A percentile compares a stretch with the other conserved stretches of the same genome.
Evolutionary conservation across 352 stramenopile species (phyloP).

Genomic region (Phytophthora ohioensis): DNA sequence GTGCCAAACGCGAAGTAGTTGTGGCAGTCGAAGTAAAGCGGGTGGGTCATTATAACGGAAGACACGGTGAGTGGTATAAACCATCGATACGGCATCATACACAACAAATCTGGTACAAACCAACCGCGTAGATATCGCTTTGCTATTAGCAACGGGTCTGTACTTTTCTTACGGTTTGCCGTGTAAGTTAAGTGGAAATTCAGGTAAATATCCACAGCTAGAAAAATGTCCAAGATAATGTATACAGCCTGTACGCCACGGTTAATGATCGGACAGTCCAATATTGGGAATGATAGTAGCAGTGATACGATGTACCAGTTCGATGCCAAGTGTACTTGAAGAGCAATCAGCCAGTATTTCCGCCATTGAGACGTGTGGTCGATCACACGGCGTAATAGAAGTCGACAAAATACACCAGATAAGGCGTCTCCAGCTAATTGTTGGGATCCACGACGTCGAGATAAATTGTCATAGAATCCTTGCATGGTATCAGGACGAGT

Average conservation of each 20-base stretch:
- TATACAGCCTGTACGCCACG: conserved; percentile 32
- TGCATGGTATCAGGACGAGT: conserved; percentile 31
- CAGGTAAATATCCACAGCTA: conserved; percentile 57
- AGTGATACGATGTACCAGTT: conserved; percentile 55
- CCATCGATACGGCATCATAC: conserved; percentile 51
- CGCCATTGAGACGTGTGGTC: conserved; percentile 41
- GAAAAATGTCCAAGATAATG: conserved; percentile 42
- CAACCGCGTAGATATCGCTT: conserved; percentile 35
- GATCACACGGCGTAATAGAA: conserved; percentile 43
- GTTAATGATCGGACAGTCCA: conserved; percentile 28
- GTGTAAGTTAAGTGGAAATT: conserved; percentile 54
- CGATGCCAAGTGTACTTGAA: conserved; percentile 51
- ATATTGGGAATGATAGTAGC: conserved; percentile 47
- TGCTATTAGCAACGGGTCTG: conserved; percentile 32
- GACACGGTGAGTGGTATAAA: conserved; percentile 22
- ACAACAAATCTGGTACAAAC: conserved; percentile 51
- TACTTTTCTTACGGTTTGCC: conserved; percentile 37
- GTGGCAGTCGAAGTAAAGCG: conserved; percentile 44
- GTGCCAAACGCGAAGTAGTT: conserved; percentile 47
- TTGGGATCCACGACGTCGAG: conserved; percentile 21
- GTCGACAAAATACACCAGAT: conserved; percentile 1
- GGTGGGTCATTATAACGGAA: conserved; percentile 11
- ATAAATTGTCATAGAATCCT: conserved; percentile 55
- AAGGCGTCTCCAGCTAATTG: conserved; percentile 5
- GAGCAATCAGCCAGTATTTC: conserved; percentile 47